Evolutionary conservation across 2,329 filamentous ascomycete genomes (phyloP).

Genomic region (Drechslera avenae): DNA sequence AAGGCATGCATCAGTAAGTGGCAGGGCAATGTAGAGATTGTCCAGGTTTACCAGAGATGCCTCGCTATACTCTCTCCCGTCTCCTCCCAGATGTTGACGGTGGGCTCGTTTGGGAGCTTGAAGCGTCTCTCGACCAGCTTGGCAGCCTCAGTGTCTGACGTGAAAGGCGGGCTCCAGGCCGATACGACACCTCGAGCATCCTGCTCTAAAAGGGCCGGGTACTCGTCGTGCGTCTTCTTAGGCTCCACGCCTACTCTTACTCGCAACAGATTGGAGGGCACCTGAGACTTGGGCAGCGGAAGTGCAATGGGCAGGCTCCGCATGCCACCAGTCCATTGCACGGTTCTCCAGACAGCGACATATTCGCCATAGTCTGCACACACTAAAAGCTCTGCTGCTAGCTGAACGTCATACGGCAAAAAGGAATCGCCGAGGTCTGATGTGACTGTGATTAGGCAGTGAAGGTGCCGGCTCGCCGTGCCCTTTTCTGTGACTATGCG

Average conservation of each 20-base stretch:
- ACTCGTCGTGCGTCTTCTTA: constrained; percentile 33
- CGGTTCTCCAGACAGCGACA: constrained; percentile 49
- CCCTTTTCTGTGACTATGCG: constrained; percentile 49
- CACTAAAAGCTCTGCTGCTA: constrained; percentile 49
- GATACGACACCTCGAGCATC: constrained; percentile 58
- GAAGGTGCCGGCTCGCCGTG: constrained; percentile 19
- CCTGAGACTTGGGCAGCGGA: constrained; percentile 47
- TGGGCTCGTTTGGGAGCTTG: constrained; percentile 46
- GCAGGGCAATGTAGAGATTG: neutral
- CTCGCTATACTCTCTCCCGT: constrained; percentile 74
- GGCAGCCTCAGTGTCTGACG: constrained; percentile 51
- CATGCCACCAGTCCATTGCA: constrained; percentile 53
- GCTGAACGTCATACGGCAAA: constrained; percentile 55
- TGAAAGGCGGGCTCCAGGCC: constrained; percentile 59
- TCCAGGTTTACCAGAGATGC: constrained; percentile 66
- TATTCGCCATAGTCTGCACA: constrained; percentile 34
- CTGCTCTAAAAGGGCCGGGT: constrained; percentile 30
- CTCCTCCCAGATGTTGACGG: constrained; percentile 67
- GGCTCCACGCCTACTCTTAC: constrained; percentile 49
- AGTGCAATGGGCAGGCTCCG: constrained; percentile 53
- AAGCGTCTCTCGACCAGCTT: constrained; percentile 63
- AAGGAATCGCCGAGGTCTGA: constrained; percentile 72
- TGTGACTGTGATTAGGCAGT: constrained; percentile 64
- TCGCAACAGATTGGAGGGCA: constrained; percentile 45
- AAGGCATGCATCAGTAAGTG: constrained; percentile 2